Percentiles rank a stretch among this genome's conserved stretches.
phyloP scores from a whole-genome alignment of 2,329 filamentous ascomycete species.

The Cephalotrichum gorgonifer region DNA sequence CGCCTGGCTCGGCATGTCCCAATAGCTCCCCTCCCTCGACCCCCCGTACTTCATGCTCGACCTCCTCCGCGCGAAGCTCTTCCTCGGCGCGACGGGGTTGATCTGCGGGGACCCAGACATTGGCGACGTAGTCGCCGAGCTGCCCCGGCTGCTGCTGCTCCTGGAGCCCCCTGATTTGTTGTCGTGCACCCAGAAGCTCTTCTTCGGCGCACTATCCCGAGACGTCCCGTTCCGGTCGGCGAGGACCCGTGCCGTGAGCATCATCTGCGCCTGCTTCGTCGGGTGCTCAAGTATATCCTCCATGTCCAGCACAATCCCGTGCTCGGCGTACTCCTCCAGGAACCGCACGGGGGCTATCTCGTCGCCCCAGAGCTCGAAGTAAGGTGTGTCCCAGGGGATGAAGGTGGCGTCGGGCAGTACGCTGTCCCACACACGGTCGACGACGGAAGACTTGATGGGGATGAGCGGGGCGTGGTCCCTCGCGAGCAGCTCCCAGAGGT shows the following conservation, averaged over 20 bases:
- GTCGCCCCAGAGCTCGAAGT: slow-evolving; percentile 1
- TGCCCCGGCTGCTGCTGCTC: too few species aligned
- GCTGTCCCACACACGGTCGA: not conserved
- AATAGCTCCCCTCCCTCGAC: too few species aligned
- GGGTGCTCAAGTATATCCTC: not conserved
- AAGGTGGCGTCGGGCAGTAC: not conserved
- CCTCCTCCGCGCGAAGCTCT: too few species aligned
- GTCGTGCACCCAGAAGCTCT: not conserved
- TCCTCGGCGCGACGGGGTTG: too few species aligned
- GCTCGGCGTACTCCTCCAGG: not conserved
- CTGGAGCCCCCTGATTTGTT: too few species aligned
- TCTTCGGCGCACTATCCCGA: not conserved
- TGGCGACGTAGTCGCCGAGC: too few species aligned
- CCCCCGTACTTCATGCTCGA: too few species aligned
- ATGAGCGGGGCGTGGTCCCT: not conserved
- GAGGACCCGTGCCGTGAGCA: not conserved
- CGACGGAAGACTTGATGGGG: not conserved
- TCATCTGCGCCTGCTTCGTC: not conserved
- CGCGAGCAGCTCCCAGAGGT: not conserved
- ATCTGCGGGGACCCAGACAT: too few species aligned
- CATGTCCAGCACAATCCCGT: not conserved
- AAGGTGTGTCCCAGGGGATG: not conserved
- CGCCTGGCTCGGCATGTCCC: too few species aligned
- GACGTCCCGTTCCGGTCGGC: not conserved
- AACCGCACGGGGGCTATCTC: not conserved